Percentiles rank a stretch among this genome's conserved stretches.
These are phyloP conservation scores for Lippia alba DNA, from an alignment of 305 asterid species.

Conservation along the genomic window DNA sequence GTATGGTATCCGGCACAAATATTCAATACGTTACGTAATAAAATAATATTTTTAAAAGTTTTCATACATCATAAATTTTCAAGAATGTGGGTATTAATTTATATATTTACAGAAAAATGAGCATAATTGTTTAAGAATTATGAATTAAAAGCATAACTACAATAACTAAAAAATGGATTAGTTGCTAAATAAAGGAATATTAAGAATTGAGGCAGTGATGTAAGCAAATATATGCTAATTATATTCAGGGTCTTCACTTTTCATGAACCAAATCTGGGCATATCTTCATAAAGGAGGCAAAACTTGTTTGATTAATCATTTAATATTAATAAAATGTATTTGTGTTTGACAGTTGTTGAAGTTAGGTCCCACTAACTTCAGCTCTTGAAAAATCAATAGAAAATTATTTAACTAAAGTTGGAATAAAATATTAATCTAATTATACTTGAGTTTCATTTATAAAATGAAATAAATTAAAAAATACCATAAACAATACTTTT, in stretches of 20 bases:
- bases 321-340: constrained; percentile 42
- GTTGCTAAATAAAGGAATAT: constrained; percentile 54
- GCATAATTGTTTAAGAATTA: too few species aligned
- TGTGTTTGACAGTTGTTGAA: constrained; percentile 49
- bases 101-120: too few species aligned
- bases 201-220: constrained; percentile 61
- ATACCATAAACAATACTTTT: too few species aligned
- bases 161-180: constrained; percentile 21
- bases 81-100: too few species aligned
- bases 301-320: constrained; percentile 43
- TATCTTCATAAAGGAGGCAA: constrained; percentile 69
- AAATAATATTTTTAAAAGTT: too few species aligned
- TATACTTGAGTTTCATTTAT: too few species aligned
- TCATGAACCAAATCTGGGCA: constrained; percentile 55
- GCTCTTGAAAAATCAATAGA: constrained; percentile 33
- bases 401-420: constrained; percentile 18
- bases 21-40: too few species aligned
- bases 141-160: too few species aligned
- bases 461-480: too few species aligned
- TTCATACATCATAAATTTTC: too few species aligned
- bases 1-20: too few species aligned
- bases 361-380: constrained; percentile 46
- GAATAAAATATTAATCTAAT: too few species aligned
- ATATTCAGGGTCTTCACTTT: constrained; percentile 42
- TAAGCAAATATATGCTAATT: constrained; percentile 42